Evolutionary conservation across 2,329 filamentous ascomycete species (phyloP), one percentile per base, ranked within the genome.

Genomic region (Epichloe baconii): DNA sequence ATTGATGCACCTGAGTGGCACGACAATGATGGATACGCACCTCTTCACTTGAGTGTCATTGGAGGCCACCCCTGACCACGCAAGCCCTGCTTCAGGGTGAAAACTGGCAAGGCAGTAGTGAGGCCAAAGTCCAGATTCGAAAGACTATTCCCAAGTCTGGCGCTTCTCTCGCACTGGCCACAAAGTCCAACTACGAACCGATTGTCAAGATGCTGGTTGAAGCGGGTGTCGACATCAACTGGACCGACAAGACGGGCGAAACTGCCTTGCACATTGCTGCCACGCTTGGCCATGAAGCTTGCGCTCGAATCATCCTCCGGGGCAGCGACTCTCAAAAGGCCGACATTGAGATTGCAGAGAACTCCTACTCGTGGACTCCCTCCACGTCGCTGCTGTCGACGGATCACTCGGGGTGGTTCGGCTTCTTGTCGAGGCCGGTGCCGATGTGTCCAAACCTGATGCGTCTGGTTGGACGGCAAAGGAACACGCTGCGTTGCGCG

Each of bases 401-500:
- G 91, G 91, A 0, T 85, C 89, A 56, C 67, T 88, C 11, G 69
- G 76, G 0, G 80, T 95, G 41, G 86, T 86, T 0, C 77, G 89
- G 61, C 73, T 93, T 23, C 74, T 98, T 4, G 78, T 95, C 41
- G 78, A 84, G 47, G 84, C 85, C 21, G 88, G 88, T 1, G 88
- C 88, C 0, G 80, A 94, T 53, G 70, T 88, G 3, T 82, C 83
- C 52, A 82, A 79, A 53, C 71, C 76, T 5, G 93, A 98, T 65
- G 85, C 84, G 0, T 96, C 89, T 44, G 91, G 91, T 8, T 98
- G 93, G 93, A 93, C 86, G 3, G 85, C 90, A 1, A 88, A 85
- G 63, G 93, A 98, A 63, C 93, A 98, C 65, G 91, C 93, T 23
- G 86, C 90, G 0, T 71, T 98, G 48, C 78, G 93, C 64, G 93